Evolutionary conservation across 2,329 filamentous ascomycete species (phyloP).

Genomic region (Stachybotrys chartarum): DNA sequence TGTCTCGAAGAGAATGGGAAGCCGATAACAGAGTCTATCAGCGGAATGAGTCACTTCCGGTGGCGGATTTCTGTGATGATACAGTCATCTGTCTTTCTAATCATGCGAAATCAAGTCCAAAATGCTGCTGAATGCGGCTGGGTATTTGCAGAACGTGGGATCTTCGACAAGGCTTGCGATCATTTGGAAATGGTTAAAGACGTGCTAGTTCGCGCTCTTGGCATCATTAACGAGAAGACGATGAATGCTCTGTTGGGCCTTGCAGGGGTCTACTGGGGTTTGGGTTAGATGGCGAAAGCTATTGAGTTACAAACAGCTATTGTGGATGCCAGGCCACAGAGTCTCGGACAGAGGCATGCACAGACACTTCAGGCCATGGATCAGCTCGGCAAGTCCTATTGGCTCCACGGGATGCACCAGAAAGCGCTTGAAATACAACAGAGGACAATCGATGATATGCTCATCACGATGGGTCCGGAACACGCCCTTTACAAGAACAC

Average conservation of each 20-base stretch:
- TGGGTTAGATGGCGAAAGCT: not conserved
- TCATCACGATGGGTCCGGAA: not conserved
- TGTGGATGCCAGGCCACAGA: not conserved
- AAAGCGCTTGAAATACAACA: not conserved
- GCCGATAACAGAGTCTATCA: not conserved
- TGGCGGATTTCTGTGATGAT: not conserved
- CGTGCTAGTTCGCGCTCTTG: not conserved
- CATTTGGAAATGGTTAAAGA: not conserved
- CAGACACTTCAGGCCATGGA: not conserved
- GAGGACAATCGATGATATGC: not conserved
- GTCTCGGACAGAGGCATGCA: not conserved
- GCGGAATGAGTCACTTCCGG: not conserved
- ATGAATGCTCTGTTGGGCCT: not conserved
- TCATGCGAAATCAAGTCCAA: not conserved
- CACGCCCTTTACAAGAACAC: not conserved
- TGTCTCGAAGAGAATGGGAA: not conserved
- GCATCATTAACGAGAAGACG: not conserved
- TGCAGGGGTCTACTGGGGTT: not conserved
- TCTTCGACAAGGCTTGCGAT: not conserved
- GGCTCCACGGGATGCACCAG: not conserved
- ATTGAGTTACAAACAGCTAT: not conserved
- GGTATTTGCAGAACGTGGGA: not conserved
- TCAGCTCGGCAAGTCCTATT: not conserved
- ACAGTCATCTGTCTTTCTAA: not conserved
- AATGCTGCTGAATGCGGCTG: not conserved